Base-by-base conservation (phyloP, 1,284 basidiomycete species). In the Cryptococcus sp. region DNA sequence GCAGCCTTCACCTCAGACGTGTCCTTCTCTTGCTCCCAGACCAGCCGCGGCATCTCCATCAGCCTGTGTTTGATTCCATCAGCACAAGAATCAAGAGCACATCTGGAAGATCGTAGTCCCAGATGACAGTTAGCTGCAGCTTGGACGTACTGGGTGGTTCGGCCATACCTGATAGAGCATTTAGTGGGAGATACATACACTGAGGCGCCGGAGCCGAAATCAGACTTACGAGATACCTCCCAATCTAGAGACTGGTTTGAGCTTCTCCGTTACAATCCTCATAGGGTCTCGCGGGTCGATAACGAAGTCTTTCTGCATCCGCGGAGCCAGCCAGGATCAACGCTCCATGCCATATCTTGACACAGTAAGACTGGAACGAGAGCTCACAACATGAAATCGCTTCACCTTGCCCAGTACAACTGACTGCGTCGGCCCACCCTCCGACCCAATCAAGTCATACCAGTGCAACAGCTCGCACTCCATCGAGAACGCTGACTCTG, bases 401-500 rank as follows among this genome's bases (percentile, higher is more conserved):
- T 82, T 84, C 66, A 89, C 82, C 53, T 82, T 79, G 4, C 87
- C 87, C 33, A 90, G 70, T 48, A 87, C 73, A 21, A 88, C 76
- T 7, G 84, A 85, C 3, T 81, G 80, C 13, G 82, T 81, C 43
- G 78, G 61, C 33, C 74, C 75, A 37, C 79, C 78, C 55, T 45
- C 48, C 49, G 75, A 71, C 71, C 79, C 68, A 50, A 67, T 70
- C 52, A 87, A 80, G 62, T 86, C 83, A 64, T 85, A 80, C 60
- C 76, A 80, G 66, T 82, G 81, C 70, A 82, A 79, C 35, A 87
- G 77, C 79, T 82, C 81, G 78, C 87, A 89, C 77, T 89, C 88
- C 74, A 89, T 80, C 53, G 82, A 82, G 57, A 88, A 82, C 2
- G 83, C 83, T 60, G 86, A 85, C 75, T 90, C 88, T 58, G 80